Conservation (phyloP, 192 early-diverging fungal species). For the Coemansia sp. region DNA sequence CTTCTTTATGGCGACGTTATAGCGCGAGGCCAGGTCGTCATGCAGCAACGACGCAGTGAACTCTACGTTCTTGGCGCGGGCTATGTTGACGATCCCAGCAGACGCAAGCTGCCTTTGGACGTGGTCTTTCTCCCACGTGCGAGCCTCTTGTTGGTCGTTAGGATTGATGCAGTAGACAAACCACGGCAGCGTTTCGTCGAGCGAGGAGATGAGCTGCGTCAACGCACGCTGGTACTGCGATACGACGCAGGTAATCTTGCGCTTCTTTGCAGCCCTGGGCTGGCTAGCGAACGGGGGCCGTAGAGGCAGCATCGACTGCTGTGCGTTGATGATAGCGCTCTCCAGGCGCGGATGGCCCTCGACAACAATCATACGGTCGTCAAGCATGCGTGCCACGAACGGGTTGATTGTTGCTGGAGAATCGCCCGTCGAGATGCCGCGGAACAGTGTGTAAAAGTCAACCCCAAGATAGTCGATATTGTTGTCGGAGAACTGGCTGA, state of each 20-base stretch:
- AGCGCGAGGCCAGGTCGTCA: conserved; percentile 80
- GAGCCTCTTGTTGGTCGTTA: conserved; percentile 60
- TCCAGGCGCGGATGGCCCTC: conserved; percentile 82
- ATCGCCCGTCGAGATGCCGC: conserved; percentile 58
- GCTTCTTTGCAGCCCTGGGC: conserved; percentile 39
- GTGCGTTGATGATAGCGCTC: conserved; percentile 78
- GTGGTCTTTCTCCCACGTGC: conserved; percentile 67
- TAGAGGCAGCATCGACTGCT: conserved; percentile 70
- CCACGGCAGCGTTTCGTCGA: conserved; percentile 82
- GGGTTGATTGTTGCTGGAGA: conserved; percentile 64
- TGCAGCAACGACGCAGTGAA: conserved; percentile 78
- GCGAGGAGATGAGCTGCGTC: conserved; percentile 66
- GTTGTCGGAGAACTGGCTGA: conserved; percentile 67
- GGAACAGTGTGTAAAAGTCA: conserved; percentile 86
- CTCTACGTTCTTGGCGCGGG: conserved; percentile 63
- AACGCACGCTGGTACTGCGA: conserved; percentile 72
- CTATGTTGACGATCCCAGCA: conserved; percentile 70
- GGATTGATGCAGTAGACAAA: conserved; percentile 76
- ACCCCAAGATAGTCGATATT: conserved; percentile 79
- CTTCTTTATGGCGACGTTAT: conserved; percentile 60
- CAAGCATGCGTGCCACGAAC: conserved; percentile 78
- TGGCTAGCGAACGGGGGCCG: conserved; percentile 60
- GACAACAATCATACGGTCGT: conserved; percentile 69
- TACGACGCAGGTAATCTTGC: conserved; percentile 62
- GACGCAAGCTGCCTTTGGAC: conserved; percentile 75